Conservation (phyloP, 2,329 filamentous ascomycete genomes). For the Cryphonectria carpinicola region DNA sequence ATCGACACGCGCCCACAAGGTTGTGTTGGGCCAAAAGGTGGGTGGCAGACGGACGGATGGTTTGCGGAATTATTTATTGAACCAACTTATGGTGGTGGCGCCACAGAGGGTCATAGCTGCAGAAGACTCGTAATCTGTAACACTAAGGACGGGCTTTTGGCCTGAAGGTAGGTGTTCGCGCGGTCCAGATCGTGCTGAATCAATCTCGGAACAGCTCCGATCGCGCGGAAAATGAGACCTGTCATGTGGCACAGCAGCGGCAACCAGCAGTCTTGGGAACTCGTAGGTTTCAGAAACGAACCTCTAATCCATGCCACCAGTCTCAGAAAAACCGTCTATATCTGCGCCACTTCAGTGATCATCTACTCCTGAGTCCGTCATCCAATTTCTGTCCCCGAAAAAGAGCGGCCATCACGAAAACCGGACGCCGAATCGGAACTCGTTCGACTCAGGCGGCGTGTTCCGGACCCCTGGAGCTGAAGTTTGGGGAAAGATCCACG, state of each 20-base stretch:
- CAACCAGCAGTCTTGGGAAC: conserved; percentile 16
- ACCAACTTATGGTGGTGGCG: not conserved
- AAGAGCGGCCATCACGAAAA: not conserved
- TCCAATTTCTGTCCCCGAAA: not conserved
- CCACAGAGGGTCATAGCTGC: not conserved
- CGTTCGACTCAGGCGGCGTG: not conserved
- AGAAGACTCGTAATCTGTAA: not conserved
- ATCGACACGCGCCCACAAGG: not conserved
- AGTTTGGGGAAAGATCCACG: not conserved
- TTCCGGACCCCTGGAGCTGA: conserved; percentile 1
- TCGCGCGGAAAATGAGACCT: conserved; percentile 22
- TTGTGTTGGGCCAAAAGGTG: not conserved
- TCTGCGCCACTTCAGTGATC: not conserved
- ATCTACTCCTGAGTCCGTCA: not conserved
- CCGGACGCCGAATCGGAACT: not conserved
- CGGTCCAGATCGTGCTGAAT: conserved; percentile 5
- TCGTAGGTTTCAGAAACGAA: conserved; percentile 7
- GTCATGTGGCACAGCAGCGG: conserved; percentile 24
- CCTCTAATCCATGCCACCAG: not conserved
- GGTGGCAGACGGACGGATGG: not conserved
- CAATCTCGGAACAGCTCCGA: conserved; percentile 27
- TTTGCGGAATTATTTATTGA: not conserved
- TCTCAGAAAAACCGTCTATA: not conserved
- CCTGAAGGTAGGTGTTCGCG: not conserved
- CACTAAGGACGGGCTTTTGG: not conserved